These are phyloP conservation scores for Pythium diclinum DNA, from an alignment of 352 stramenopile species.

Conservation along the genomic window DNA sequence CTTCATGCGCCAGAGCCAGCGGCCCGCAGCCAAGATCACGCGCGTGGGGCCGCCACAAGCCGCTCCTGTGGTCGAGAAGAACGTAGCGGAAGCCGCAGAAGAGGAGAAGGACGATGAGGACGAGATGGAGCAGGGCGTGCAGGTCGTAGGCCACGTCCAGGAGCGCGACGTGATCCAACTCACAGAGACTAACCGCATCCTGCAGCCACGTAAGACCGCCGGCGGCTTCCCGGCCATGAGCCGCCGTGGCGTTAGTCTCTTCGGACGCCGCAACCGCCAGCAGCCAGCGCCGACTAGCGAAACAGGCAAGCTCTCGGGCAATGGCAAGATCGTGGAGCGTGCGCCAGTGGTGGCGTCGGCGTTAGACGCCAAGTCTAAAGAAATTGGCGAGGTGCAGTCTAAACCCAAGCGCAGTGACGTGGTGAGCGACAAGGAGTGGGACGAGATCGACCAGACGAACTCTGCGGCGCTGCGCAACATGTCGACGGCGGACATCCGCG, in stretches of 20 bases:
- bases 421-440: slow-evolving; percentile 33
- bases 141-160: slow-evolving; percentile 55
- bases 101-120: background rate
- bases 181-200: slow-evolving; percentile 33
- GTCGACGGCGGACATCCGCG: slow-evolving; percentile 62
- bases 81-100: background rate
- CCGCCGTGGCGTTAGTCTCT: slow-evolving; percentile 61
- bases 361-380: background rate
- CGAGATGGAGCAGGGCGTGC: slow-evolving; percentile 23
- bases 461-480: slow-evolving; percentile 50
- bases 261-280: slow-evolving; percentile 49
- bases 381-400: background rate
- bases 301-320: slow-evolving; percentile 22
- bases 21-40: slow-evolving; percentile 56
- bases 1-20: slow-evolving; percentile 61
- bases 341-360: slow-evolving; percentile 10
- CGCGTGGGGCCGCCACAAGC: slow-evolving; percentile 22
- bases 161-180: slow-evolving; percentile 54
- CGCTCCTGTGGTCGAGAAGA: slow-evolving; percentile 1
- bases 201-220: slow-evolving; percentile 31
- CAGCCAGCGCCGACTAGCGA: background rate
- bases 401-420: slow-evolving; percentile 8
- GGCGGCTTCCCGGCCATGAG: slow-evolving; percentile 61
- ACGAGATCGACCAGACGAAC: slow-evolving; percentile 66
- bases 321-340: slow-evolving; percentile 26